A percentile compares a stretch with the other conserved stretches of the same genome.
Conservation (phyloP, 2,329 filamentous ascomycete species). For the Dactylellina cionopaga region DNA sequence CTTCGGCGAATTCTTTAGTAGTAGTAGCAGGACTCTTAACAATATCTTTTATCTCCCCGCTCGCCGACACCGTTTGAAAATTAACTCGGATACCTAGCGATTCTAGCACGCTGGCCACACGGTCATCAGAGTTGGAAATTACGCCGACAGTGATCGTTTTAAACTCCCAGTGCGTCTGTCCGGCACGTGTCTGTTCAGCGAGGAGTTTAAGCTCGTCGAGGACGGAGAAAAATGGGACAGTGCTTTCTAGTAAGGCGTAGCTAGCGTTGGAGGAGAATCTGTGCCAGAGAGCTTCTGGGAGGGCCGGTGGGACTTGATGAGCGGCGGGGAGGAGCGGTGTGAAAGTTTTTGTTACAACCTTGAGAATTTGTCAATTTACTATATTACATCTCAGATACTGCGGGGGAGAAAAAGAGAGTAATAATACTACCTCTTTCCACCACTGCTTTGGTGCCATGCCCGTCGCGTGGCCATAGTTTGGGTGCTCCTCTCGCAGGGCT, state of each 20-base stretch:
- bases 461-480: slow-evolving; percentile 70
- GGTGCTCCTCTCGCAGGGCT: slow-evolving; percentile 59
- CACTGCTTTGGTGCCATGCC: slow-evolving; percentile 67
- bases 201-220: slow-evolving; percentile 58
- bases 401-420: not conserved
- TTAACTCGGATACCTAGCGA: slow-evolving; percentile 63
- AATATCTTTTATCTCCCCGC: slow-evolving; percentile 60
- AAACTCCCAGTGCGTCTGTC: not conserved
- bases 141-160: slow-evolving; percentile 66
- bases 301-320: slow-evolving; percentile 61
- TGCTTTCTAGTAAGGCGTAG: slow-evolving; percentile 65
- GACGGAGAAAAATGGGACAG: slow-evolving; percentile 63
- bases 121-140: slow-evolving; percentile 72
- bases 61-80: not conserved
- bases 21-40: slow-evolving; percentile 12
- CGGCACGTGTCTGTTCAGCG: not conserved
- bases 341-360: slow-evolving; percentile 70
- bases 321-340: slow-evolving; percentile 59
- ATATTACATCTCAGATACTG: not conserved
- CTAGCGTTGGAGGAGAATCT: slow-evolving; percentile 68
- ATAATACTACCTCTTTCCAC: slow-evolving; percentile 68
- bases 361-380: not conserved
- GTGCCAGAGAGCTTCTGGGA: slow-evolving; percentile 65
- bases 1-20: not conserved
- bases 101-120: slow-evolving; percentile 67